phyloP scores from a whole-genome alignment of 1,284 basidiomycete genomes.

The Schizopora paradoxa region DNA sequence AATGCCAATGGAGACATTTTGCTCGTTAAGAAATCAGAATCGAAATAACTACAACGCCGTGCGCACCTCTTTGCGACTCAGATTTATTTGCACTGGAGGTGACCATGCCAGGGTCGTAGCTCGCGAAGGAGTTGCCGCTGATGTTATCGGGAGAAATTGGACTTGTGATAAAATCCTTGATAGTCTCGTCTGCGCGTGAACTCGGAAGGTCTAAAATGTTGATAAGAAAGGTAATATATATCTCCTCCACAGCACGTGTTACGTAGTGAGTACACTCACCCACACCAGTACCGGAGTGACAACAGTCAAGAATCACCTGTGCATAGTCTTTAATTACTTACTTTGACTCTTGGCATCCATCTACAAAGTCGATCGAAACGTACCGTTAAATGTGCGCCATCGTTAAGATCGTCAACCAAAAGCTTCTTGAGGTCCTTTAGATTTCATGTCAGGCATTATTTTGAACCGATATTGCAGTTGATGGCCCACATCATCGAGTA shows the following conservation, averaged over 20 bases:
- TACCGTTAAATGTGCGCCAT: slow-evolving; percentile 15
- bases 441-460: neutral
- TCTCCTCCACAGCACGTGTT: neutral
- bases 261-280: slow-evolving; percentile 4
- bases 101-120: neutral
- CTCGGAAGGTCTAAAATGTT: slow-evolving; percentile 11
- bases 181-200: neutral
- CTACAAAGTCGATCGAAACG: neutral
- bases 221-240: too few relatives aligned
- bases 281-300: slow-evolving; percentile 18
- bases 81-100: neutral
- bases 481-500: slow-evolving; percentile 17
- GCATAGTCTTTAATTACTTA: neutral
- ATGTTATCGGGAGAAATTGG: slow-evolving; percentile 6
- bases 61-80: too few relatives aligned
- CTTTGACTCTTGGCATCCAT: neutral
- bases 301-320: slow-evolving; percentile 17
- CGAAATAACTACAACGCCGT: too few relatives aligned
- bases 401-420: slow-evolving; percentile 15
- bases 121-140: slow-evolving; percentile 1
- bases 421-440: slow-evolving; percentile 11
- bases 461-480: neutral
- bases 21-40: too few relatives aligned
- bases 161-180: too few relatives aligned
- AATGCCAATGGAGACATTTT: too few relatives aligned